Base-by-base conservation (phyloP, 306 rosid species). In the Inga leiocalycina region DNA sequence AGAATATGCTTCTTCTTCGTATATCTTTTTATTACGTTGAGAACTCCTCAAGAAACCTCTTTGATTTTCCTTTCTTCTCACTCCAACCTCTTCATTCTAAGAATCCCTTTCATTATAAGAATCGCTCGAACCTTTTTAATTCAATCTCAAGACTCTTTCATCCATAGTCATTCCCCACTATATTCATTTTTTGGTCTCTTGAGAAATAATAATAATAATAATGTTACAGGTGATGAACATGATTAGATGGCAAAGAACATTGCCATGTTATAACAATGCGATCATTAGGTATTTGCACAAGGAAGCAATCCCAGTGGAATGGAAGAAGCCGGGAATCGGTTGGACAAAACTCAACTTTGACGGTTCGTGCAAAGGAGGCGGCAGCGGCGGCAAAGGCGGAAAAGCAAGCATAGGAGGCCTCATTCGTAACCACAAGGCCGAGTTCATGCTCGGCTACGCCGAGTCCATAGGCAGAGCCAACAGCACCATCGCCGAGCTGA, bases 291-390 rank as follows among this genome's bases (percentile, higher is more conserved):
- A 39, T 79, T 86, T 81, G 48, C 93, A 86, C 51, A 88, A 85
- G 76, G 79, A 88, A 73, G 78, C 88, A 35, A 88, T 94, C 73
- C 94, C 90, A 13, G 96, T 94, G 87, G 59, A 75, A 76, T 90
- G 98, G 97, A 82, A 81, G 41, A 91, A 88, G 76, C 98, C 97
- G n/a, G 79, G 76, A 57, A 65, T 79, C 2, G 97, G 98, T 30
- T 91, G 95, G 89, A 89, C 89, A 14, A 94, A 90, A 45, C 83
- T 94, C 69, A 92, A 94, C 46, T 92, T 92, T 52, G 95, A 92
- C 49, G 97, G 97, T 1, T 94, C 98, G 0, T 92, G 88, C 44
- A 91, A 83, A 37, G 83, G 89, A 0, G 62, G 19, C 70, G 81
- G 59, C 19, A 84, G 94, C 10, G 48, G 48, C 3, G 0, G 48